phyloP scores from a whole-genome alignment of 192 early-diverging fungal species.

The Dimargaris xerosporica region DNA sequence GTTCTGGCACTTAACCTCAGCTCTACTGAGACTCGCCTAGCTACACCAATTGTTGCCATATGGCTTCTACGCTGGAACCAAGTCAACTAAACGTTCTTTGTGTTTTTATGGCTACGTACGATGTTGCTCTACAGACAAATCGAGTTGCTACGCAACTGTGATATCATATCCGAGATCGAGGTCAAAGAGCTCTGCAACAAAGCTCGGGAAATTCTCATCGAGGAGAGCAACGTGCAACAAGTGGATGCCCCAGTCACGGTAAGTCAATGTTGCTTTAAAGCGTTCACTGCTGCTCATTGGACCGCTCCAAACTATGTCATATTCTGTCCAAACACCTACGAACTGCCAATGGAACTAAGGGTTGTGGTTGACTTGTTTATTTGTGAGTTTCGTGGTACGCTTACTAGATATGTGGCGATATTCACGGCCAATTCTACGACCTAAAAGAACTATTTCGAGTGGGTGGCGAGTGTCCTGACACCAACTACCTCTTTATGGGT shows the following conservation, averaged over 20 bases:
- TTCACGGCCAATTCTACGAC: slow-evolving; percentile 97
- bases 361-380: no score
- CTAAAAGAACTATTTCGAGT: slow-evolving; percentile 85
- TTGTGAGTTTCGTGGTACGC: no score
- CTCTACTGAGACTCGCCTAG: no score
- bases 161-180: slow-evolving; percentile 82
- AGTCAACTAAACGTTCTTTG: no score
- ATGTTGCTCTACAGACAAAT: slow-evolving; percentile 50
- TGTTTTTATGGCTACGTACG: no score
- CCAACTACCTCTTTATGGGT: slow-evolving; percentile 97
- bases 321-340: no score
- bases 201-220: slow-evolving; percentile 87
- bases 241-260: slow-evolving; percentile 93
- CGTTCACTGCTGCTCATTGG: no score
- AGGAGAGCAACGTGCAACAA: slow-evolving; percentile 91
- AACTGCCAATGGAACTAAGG: no score
- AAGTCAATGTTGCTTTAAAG: slow-evolving; percentile 16
- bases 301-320: no score
- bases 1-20: no score
- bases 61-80: no score
- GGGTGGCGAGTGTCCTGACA: slow-evolving; percentile 90
- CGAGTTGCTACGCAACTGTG: slow-evolving; percentile 73
- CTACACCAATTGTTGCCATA: no score
- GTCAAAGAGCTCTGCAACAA: slow-evolving; percentile 89
- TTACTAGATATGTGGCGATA: slow-evolving; percentile 73